phyloP scores from a whole-genome alignment of 495 filamentous ascomycete species.

The Margaritispora aquatica region DNA sequence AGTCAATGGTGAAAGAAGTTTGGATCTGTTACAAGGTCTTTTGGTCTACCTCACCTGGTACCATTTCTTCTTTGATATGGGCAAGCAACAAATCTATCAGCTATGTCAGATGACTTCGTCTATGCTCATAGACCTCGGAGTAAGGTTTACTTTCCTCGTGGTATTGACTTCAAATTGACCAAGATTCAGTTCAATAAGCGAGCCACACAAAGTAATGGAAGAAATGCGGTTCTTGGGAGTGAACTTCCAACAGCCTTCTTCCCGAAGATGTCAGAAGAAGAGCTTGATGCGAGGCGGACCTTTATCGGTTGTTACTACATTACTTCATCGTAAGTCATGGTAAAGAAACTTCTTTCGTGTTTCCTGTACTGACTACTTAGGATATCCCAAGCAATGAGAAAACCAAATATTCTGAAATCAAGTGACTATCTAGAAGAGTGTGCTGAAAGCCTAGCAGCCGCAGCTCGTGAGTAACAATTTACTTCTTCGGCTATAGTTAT shows the following conservation, averaged over 20 bases:
- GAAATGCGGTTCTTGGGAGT: not conserved
- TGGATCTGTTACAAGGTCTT: conserved; percentile 20
- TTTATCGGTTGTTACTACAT: conserved; percentile 27
- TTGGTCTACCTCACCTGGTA: conserved; percentile 21
- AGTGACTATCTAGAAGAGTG: conserved; percentile 8
- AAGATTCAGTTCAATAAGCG: not conserved
- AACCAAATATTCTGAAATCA: conserved; percentile 11
- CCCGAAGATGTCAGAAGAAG: not conserved
- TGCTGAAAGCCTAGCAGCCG: not conserved
- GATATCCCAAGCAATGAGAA: conserved; percentile 4
- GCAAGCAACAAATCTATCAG: conserved; percentile 22
- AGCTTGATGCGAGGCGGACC: conserved; percentile 19
- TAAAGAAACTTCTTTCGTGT: not conserved
- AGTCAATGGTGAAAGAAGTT: conserved; percentile 17
- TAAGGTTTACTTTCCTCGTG: too few relatives aligned
- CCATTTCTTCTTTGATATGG: conserved; percentile 22
- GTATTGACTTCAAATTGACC: too few relatives aligned
- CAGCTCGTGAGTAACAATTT: too few relatives aligned
- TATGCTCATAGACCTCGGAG: conserved; percentile 23
- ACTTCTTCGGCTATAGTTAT: too few relatives aligned
- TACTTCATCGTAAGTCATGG: conserved; percentile 21
- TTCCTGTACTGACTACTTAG: not conserved
- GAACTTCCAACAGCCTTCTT: not conserved
- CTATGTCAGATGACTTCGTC: conserved; percentile 18
- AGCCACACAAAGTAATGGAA: not conserved